Base-by-base conservation (phyloP, 2,329 filamentous ascomycete genomes). In the Fusarium zealandicum region DNA sequence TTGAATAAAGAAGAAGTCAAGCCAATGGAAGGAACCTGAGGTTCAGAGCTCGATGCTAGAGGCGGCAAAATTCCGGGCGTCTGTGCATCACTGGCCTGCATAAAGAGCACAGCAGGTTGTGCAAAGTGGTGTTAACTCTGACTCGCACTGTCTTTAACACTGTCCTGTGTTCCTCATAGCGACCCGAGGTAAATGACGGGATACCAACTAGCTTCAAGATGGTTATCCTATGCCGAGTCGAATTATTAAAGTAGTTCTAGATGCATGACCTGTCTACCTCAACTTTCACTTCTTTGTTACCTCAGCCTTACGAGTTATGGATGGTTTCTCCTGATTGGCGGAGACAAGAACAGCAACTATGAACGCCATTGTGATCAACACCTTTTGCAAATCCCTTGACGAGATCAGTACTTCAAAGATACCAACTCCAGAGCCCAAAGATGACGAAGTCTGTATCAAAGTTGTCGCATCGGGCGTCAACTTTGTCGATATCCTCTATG, bases 401-500 rank as follows among this genome's bases (percentile, higher is more conserved):
- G 42, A 70, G 4, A 54, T 72, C 10, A 40, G 42, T 4, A 63
- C 69, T 17, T 67, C 68, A 4, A 55, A 67, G 5, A 47, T 69
- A 17, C 58, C 69, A 1, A 16, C 22, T 10, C 68, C 67, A 2
- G 32, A 38, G 14, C 51, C 56, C 6, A 46, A 35, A n/a, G 12
- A 39, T 11, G 49, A 65, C 40, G 57, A 67, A 12, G 51, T 70
- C 8, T 63, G 71, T 43, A 57, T 73, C 46, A 63, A 66, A 51
- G 78, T 86, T 44, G 79, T 79, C 2, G 82, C 83, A 52, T 80
- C 80, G 47, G 81, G 82, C 4, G 73, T 85, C 17, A 86, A 85
- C 47, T 85, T 84, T 64, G 82, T 85, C 40, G 84, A 87, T 63
- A 78, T 83, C 8, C 76, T 87, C 39, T 86, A 86, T 65, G 74